phyloP scores from a whole-genome alignment of 2,329 filamentous ascomycete genomes.

The Pseudocercospora fijiensis region DNA sequence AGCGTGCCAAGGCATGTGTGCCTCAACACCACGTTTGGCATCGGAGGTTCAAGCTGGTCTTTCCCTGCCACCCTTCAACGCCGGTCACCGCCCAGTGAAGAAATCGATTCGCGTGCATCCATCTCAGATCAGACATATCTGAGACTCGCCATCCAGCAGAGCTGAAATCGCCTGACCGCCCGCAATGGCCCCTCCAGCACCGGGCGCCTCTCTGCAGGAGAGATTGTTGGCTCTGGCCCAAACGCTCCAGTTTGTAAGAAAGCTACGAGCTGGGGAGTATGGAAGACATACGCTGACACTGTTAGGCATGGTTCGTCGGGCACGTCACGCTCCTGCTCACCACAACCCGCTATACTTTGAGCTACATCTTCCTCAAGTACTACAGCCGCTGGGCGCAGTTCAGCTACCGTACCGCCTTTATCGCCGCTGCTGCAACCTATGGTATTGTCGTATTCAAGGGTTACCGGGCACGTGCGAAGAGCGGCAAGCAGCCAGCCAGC shows the following conservation, averaged over 20 bases:
- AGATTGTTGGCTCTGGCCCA: conserved; percentile 59
- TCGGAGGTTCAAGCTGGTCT: not conserved
- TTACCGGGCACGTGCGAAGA: conserved; percentile 78
- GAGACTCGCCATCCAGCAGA: not conserved
- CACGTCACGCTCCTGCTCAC: conserved; percentile 83
- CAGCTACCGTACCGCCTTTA: conserved; percentile 85
- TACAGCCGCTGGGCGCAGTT: conserved; percentile 73
- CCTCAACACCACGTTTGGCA: not conserved
- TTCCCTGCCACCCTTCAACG: not conserved
- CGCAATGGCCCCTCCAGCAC: conserved; percentile 24
- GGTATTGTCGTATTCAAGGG: conserved; percentile 99
- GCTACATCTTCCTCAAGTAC: conserved; percentile 86
- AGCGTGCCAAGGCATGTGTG: not conserved
- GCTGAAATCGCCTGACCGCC: not conserved
- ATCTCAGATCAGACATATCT: not conserved
- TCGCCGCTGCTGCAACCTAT: conserved; percentile 87
- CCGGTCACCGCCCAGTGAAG: not conserved
- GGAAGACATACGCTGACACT: not conserved
- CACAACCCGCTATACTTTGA: conserved; percentile 78
- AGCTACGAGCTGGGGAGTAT: not conserved
- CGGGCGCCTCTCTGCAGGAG: conserved; percentile 27
- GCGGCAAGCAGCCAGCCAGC: conserved; percentile 62
- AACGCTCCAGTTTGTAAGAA: conserved; percentile 77
- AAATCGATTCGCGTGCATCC: not conserved
- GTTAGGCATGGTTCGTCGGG: conserved; percentile 55